Evolutionary conservation across 225 moss, liverwort and hornwort genomes (phyloP), one percentile per base, ranked within the genome.

Genomic region (Lunularia cruciata): DNA sequence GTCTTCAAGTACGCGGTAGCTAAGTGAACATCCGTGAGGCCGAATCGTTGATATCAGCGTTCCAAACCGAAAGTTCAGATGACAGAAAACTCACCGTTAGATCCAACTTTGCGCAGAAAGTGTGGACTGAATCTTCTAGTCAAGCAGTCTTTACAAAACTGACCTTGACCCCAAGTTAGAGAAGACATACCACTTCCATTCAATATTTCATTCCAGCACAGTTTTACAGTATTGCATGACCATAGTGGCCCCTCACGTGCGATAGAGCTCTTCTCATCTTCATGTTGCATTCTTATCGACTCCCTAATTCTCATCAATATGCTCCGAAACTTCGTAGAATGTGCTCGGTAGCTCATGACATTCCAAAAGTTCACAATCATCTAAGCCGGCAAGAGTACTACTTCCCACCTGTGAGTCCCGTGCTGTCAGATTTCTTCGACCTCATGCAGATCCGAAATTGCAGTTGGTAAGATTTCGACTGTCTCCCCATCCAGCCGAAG

Each of bases 331-430:
- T 65, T 65, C 43, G 13, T 30, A 46, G 5, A 2, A 45, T 8
- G 18, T 47, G 31, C 19, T 45, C 9, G 43, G 28, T 46, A 64
- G 34, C 43, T 64, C 27, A 40, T 13, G 14, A 43, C 30, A 28
- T 15, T 64, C 16, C 20, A n/a, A 19, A 45, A 27, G 65, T 30
- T 65, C 47, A 47, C 45, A 32, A n/a, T 31, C 6, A 47, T 32
- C 65, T 23, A 30, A 62, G 47, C 47, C 31, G 47, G 37, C 43
- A 63, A 15, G 22, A 23, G 30, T 18, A 33, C 18, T 31, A 47
- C 28, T 32, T 65, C 65, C 30, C 32, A 47, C 65, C 46, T 65
- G 47, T 46, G 47, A 47, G 65, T 47, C 47, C 25, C 12, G 47
- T 18, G 31, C 14, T 47, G 30, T 46, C 45, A 30, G n/a, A 25